Conservation (phyloP, 2,329 filamentous ascomycete genomes). For the Colletotrichum chrysophilum region DNA sequence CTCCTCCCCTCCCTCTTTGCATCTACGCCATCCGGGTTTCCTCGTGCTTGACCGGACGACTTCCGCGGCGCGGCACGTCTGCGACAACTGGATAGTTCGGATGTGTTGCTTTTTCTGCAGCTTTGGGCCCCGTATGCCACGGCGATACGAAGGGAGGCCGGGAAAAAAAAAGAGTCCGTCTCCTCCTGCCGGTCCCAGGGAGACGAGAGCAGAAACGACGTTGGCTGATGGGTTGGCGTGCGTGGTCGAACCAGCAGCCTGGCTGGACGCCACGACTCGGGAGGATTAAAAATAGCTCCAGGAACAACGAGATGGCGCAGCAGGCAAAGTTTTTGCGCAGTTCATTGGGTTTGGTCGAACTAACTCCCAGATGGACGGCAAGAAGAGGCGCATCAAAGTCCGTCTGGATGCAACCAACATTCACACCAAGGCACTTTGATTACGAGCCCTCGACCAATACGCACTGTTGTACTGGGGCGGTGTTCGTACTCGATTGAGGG, state of each 20-base stretch:
- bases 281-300: constrained; percentile 2
- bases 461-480: neutral
- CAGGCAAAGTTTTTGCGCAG: neutral
- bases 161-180: neutral
- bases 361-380: neutral
- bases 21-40: neutral
- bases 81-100: neutral
- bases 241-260: neutral
- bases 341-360: neutral
- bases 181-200: neutral
- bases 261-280: neutral
- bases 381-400: neutral
- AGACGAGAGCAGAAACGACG: neutral
- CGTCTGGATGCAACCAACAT: neutral
- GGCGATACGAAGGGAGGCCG: neutral
- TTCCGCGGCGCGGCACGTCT: constrained; percentile 1
- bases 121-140: neutral
- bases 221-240: neutral
- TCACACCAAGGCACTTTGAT: neutral
- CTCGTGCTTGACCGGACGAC: neutral
- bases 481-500: neutral
- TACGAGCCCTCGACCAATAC: neutral
- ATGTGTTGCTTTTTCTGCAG: neutral
- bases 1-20: neutral
- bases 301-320: neutral